Base-by-base conservation (phyloP, 805 yeast species). In the Myxozyma neotropica region DNA sequence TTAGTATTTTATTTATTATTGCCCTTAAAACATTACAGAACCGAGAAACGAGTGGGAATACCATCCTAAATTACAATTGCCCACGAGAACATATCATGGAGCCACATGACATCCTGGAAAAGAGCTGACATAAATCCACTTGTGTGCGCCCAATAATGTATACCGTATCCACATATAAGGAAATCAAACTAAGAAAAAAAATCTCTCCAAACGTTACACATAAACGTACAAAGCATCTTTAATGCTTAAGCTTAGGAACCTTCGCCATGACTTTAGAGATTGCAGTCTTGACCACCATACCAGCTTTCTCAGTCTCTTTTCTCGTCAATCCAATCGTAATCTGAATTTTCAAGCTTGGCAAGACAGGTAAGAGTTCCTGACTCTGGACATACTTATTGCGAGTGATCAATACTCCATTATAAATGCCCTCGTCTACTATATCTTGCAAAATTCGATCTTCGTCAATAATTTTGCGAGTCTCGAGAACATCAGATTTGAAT, bases 311-410 rank as follows among this genome's bases (percentile, higher is more conserved):
- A 42, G 83, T 63, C 58, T 85, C 88, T 15, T 72, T 67, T 38
- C 71, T 73, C 13, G 77, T 70, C 67, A 84, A 74, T 3, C 77
- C 80, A 10, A 80, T 76, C 58, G 81, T 82, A 39, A 83, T 69
- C 63, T 77, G 75, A 26, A 87, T 68, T 56, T 81, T 77, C 65
- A 88, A 73, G 59, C 84, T 82, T 46, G 89, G 89, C 52, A 82
- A 79, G 43, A 85, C 73, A 10, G 94, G 90, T 60, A 88, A 77
- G 53, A 84, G 75, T 71, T 91, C 97, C 70, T 86, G 95, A 66
- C 82, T 85, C 56, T 86, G 76, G 13, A 90, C 79, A 58, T 78
- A 78, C 58, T 83, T 83, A 27, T 84, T 77, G 68, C 96, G 83
- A 40, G 84, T 79, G 48, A 92, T 78, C 61, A 90, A 78, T 17